Evolutionary conservation across 352 stramenopile genomes (phyloP).

Genomic region (Phytopythium aichiense): DNA sequence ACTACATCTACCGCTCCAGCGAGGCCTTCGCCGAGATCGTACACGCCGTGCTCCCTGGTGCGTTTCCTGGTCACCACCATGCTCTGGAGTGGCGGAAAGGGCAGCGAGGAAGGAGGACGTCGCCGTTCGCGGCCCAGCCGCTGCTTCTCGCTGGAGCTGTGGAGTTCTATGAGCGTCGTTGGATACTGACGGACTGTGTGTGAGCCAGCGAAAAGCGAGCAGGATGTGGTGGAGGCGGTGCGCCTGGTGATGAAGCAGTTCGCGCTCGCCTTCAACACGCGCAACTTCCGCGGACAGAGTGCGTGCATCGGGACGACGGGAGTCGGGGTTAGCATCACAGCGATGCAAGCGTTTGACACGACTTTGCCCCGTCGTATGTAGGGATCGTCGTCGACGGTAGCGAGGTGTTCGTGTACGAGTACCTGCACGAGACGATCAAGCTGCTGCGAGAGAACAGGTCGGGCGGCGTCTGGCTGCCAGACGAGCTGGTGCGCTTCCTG

Average conservation of each 20-base stretch:
- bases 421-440: slow-evolving; percentile 68
- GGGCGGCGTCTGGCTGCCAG: slow-evolving; percentile 60
- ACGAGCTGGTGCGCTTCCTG: slow-evolving; percentile 57
- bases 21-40: slow-evolving; percentile 39
- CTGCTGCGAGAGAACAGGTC: slow-evolving; percentile 50
- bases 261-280: slow-evolving; percentile 52
- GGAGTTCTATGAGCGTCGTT: neutral
- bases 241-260: slow-evolving; percentile 58
- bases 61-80: neutral
- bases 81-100: neutral
- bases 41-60: slow-evolving; percentile 36
- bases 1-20: slow-evolving; percentile 60
- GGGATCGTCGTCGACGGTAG: slow-evolving; percentile 27
- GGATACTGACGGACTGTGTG: neutral
- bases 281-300: slow-evolving; percentile 68
- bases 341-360: neutral
- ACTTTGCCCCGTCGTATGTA: slow-evolving; percentile 12
- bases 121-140: no score
- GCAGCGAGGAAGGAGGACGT: neutral
- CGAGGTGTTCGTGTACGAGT: slow-evolving; percentile 51
- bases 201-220: slow-evolving; percentile 23
- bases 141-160: neutral
- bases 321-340: neutral
- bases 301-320: neutral
- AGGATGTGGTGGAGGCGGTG: slow-evolving; percentile 42